Evolutionary conservation across 2,329 filamentous ascomycete genomes (phyloP).

Genomic region (Ophiostoma montium): DNA sequence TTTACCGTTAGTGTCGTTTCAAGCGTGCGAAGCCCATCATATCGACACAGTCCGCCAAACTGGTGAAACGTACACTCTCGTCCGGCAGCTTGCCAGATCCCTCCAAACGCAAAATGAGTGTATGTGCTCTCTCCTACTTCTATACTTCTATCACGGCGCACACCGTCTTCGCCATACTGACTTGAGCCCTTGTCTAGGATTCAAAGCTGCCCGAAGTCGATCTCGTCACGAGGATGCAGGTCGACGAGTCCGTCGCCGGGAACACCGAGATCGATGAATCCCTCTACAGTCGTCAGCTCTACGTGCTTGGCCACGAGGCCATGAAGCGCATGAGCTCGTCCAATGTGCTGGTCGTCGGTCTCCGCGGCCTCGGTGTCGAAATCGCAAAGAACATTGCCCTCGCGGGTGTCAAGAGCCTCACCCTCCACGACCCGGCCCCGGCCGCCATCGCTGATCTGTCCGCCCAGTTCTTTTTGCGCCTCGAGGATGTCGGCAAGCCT

Average conservation of each 20-base stretch:
- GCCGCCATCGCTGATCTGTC: slow-evolving; percentile 80
- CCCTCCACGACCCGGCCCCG: slow-evolving; percentile 78
- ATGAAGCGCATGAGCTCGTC: slow-evolving; percentile 99
- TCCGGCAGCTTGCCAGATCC: slow-evolving; percentile 42
- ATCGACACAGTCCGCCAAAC: slow-evolving; percentile 24
- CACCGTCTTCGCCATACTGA: neutral
- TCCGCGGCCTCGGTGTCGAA: slow-evolving; percentile 91
- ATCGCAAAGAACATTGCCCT: slow-evolving; percentile 98
- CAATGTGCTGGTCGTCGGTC: slow-evolving; percentile 79
- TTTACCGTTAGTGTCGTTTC: neutral
- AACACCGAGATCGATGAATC: slow-evolving; percentile 54
- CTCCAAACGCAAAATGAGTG: slow-evolving; percentile 47
- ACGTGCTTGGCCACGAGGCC: slow-evolving; percentile 60
- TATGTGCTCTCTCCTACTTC: slow-evolving; percentile 25
- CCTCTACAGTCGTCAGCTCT: slow-evolving; percentile 61
- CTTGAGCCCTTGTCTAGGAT: slow-evolving; percentile 18
- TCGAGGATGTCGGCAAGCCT: slow-evolving; percentile 80
- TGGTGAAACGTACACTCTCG: slow-evolving; percentile 56
- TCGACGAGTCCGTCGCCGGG: slow-evolving; percentile 43
- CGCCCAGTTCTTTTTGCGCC: slow-evolving; percentile 89
- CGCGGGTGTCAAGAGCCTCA: slow-evolving; percentile 93
- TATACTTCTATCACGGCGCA: neutral
- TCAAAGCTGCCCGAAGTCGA: slow-evolving; percentile 44
- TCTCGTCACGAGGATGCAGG: slow-evolving; percentile 50
- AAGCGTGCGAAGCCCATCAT: neutral